Percentiles rank a stretch among this genome's conserved stretches.
phyloP scores from a whole-genome alignment of 164 flowering plant genomes.

The Vitis rotundifolia region DNA sequence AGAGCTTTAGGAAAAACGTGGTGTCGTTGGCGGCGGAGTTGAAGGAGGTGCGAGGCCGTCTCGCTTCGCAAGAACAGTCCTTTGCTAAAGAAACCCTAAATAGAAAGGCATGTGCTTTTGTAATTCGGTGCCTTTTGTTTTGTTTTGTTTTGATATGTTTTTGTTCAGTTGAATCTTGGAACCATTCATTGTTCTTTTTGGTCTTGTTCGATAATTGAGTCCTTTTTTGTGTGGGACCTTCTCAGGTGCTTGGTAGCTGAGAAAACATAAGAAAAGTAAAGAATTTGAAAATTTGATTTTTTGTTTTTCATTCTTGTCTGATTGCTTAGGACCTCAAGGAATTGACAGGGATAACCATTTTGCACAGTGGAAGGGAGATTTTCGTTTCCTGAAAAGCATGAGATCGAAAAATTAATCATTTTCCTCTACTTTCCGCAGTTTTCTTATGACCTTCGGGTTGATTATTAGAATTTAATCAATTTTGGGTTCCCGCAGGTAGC shows the following conservation, averaged over 20 bases:
- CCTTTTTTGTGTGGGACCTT: slow-evolving; percentile 18
- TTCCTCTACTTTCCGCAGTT: too few species aligned
- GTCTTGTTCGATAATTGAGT: neutral
- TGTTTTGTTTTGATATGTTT: neutral
- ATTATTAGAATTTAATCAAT: neutral
- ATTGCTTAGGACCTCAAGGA: too few species aligned
- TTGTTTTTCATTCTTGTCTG: too few species aligned
- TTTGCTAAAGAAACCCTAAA: slow-evolving; percentile 65
- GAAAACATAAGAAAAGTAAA: too few species aligned
- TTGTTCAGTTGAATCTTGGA: neutral
- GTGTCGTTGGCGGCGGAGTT: slow-evolving; percentile 85
- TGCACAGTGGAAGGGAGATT: too few species aligned
- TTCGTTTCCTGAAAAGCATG: too few species aligned
- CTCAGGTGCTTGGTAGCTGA: too few species aligned
- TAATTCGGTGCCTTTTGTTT: slow-evolving; percentile 9
- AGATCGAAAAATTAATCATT: neutral
- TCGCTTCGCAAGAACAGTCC: slow-evolving; percentile 64
- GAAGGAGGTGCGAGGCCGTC: slow-evolving; percentile 78
- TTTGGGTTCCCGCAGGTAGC: slow-evolving; percentile 46
- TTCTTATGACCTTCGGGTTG: neutral
- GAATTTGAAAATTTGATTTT: too few species aligned
- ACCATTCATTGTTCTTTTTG: slow-evolving; percentile 12
- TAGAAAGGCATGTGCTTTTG: slow-evolving; percentile 58
- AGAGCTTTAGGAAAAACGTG: slow-evolving; percentile 67
- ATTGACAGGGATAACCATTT: too few species aligned